A percentile compares a stretch with the other conserved stretches of the same genome.
These are phyloP conservation scores for Chlorella sp. DNA, from an alignment of 139 green algal genomes.

Conservation along the genomic window DNA sequence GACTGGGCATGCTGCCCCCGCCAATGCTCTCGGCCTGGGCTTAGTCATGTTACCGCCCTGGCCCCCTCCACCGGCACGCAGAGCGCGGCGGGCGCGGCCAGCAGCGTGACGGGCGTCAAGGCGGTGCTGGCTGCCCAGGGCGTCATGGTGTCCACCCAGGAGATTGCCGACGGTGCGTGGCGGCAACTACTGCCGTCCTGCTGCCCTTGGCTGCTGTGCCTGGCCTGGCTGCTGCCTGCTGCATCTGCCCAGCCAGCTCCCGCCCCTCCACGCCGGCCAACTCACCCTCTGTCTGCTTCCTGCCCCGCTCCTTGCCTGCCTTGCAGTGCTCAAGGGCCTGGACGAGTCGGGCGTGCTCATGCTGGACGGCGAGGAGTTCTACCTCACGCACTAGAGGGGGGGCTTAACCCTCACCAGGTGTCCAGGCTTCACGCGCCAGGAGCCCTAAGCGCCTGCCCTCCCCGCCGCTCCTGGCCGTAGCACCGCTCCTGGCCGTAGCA, in stretches of 20 bases:
- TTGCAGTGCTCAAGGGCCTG: conserved; percentile 27
- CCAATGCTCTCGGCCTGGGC: no score
- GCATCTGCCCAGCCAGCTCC: not conserved
- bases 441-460: no score
- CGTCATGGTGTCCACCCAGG: conserved; percentile 2
- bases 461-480: no score
- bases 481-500: no score
- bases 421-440: no score
- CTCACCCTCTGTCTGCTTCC: no score
- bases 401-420: no score
- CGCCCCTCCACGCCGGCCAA: not conserved
- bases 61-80: not conserved
- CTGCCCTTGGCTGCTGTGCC: no score
- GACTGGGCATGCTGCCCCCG: no score
- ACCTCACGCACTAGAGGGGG: conserved; percentile 23
- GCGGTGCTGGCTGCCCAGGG: conserved; percentile 27
- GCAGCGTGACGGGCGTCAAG: conserved; percentile 40
- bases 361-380: conserved; percentile 46
- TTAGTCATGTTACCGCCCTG: no score
- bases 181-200: not conserved
- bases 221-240: no score
- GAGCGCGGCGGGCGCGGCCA: not conserved
- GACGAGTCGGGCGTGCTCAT: conserved; percentile 25
- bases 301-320: no score
- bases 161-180: conserved; percentile 8